Base-by-base conservation (phyloP, 2,329 filamentous ascomycete genomes). In the Colletotrichum ledebouriae region DNA sequence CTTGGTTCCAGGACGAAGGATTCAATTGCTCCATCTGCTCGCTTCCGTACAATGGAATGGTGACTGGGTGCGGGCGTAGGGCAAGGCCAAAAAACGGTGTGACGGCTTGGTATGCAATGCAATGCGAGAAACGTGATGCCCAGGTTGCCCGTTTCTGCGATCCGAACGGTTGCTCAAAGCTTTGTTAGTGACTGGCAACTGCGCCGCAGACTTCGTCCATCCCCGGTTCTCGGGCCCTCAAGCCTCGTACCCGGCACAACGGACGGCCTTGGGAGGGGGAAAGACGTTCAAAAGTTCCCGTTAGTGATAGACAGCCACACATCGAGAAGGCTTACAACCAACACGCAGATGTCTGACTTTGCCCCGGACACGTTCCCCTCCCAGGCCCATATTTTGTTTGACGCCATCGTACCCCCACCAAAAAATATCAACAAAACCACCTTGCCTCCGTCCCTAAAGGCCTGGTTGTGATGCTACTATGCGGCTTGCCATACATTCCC, bases 221-320 rank as follows among this genome's bases (percentile, higher is more conserved):
- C 59, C 59, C 59, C 53, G 59, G 59, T 61, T 61, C 59, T 44
- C 59, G 59, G 59, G 59, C 59, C 59, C 59, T 55, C 42, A 20
- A 9, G 42, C 42, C 42, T 10, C 33, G 39, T 58, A 58, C 37
- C 55, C 55, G 44, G 55, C 9, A 46, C 22, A 39, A 33, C 42
- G 55, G 55, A 33, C 42, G 55, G 55, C 9, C 37, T 49, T 49
- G 39, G 53, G 15, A 7, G 29, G 13, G 37, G 20, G n/a, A 29
- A 15, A 39, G 37, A 39, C 37, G 37, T 39, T 22, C 47, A 52
- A 61, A 53, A 61, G 47, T 52, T 33, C 59, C 39, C 15, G 55
- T 52, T 60, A 46, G 44, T 52, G 46, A 52, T 22, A 39, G 42
- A 59, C 17, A 47, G 56, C 25, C 17, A 37, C 34, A 42, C 39